Evolutionary conservation across 768 basidiomycete species (phyloP), one percentile per base, ranked within the genome.

Genomic region (Lentinus brumalis): DNA sequence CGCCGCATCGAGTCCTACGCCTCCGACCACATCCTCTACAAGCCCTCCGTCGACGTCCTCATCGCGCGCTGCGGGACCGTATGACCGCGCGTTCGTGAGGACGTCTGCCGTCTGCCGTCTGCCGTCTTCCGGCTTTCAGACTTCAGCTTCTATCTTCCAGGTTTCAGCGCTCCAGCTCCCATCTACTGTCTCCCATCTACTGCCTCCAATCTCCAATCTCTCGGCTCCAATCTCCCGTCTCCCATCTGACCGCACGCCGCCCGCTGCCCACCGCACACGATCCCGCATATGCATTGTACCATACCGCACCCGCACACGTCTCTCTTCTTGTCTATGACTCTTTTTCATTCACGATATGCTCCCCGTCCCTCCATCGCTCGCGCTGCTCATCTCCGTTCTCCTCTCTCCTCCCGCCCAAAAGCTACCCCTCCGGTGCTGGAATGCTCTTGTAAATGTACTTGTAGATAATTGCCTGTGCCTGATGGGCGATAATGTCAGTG

Each of bases 1-100:
- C 66, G 61, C 56, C 66, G 67, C 55, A 70, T 80, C 57, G 74
- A 79, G 61, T 46, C 56, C 0, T 70, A 73, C 50, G 71, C 69
- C 15, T 62, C 69, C 47, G 68, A 73, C 56, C 63, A 71, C 59
- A 67, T 71, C 55, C 62, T 72, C 40, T 65, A 74, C 47, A 61
- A 63, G 55, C 71, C 73, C n/a, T 64, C 61, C 8, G 71, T 60
- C 31, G 60, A 64, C 47, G 59, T 75, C 61, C 44, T 66, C 38
- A 69, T 77, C 61, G 51, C 60, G 26, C 54, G 59, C 15, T 68
- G 65, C 55, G 54, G 62, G 38, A 62, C 50, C 16, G 26, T 65
- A 40, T 59, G 44, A 60, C 3, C 16, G 21, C 21, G 21, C 21
- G 21, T 26, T 26, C 21, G 21, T 26, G 21, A 26, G 21, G 21